Conservation (phyloP, 768 basidiomycete species). For the Russula sp. region DNA sequence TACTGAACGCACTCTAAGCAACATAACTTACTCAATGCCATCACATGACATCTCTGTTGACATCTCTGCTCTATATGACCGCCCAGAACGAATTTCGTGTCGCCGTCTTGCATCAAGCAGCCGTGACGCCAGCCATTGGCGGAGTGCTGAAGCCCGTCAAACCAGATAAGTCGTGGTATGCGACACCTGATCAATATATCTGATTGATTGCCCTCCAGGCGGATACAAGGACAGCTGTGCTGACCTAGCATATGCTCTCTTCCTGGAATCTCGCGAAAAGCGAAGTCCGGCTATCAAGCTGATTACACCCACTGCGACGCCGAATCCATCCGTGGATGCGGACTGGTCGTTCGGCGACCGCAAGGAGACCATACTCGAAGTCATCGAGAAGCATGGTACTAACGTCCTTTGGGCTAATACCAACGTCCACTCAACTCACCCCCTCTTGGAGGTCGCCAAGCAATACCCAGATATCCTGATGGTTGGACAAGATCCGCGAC, state of each 20-base stretch:
- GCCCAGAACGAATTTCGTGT: neutral
- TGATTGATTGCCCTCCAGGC: neutral
- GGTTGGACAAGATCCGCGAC: slow-evolving; percentile 8
- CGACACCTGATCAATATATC: neutral
- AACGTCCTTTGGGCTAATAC: slow-evolving; percentile 2
- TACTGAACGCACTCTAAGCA: no score
- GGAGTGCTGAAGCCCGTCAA: slow-evolving; percentile 1
- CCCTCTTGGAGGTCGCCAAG: neutral
- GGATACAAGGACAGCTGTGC: slow-evolving; percentile 8
- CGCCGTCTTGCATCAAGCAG: slow-evolving; percentile 2
- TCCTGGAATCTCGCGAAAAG: neutral
- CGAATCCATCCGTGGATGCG: neutral
- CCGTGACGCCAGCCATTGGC: neutral
- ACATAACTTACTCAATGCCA: no score
- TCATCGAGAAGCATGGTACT: neutral
- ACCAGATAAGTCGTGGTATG: neutral
- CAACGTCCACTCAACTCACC: slow-evolving; percentile 4
- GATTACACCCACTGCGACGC: neutral
- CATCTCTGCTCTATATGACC: neutral
- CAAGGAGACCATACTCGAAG: slow-evolving; percentile 9
- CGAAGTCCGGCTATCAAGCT: neutral
- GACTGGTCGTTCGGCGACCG: slow-evolving; percentile 6
- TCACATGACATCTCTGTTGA: no score
- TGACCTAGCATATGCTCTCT: neutral
- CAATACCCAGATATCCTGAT: neutral